Evolutionary conservation across 2,329 filamentous ascomycete genomes (phyloP), one percentile per base, ranked within the genome.

Genomic region (Xylaria sp.): DNA sequence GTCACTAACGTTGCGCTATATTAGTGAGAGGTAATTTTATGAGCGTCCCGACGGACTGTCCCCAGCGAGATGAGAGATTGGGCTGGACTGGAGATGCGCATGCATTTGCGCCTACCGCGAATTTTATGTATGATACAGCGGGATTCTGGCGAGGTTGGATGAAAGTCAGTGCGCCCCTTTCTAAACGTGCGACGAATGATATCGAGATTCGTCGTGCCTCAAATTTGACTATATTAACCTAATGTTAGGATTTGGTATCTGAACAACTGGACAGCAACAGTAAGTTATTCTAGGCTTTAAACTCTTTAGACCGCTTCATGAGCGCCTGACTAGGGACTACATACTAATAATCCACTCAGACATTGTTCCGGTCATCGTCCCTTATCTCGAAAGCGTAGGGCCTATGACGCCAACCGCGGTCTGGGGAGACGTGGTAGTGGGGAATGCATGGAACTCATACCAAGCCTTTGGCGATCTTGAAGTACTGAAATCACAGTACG

Each of bases 21-120:
- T n/a, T n/a, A 73, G 72, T 88, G 83, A 81, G 82, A 32, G 86
- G 86, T 0, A 90, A 89, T 70, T 89, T 90, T 70, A 70, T 89
- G 3, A 83, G 81, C 0, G 76, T 89, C 0, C 86, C 86, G 0
- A 89, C 86, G 0, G 87, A 90, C 32, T 77, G 76, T 41, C 73
- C 75, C 1, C 83, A 85, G 67, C 77, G 84, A 23, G 84, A 86
- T 59, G 84, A 86, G 72, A 78, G 84, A 0, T 72, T 86, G 1
- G 84, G 84, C 0, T 86, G 84, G 84, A 84, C 82, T 0, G 84
- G 84, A 3, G 82, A 84, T 69, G 78, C 81, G 13, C 79, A 83
- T 61, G 78, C 82, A 3, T 86, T 86, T 65, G 76, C 78, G 1
- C 81, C 82, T 0, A 81, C 83, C 81, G 8, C 83, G 83, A 84